Conservation (phyloP, 768 basidiomycete species). For the Lepiota venenata region DNA sequence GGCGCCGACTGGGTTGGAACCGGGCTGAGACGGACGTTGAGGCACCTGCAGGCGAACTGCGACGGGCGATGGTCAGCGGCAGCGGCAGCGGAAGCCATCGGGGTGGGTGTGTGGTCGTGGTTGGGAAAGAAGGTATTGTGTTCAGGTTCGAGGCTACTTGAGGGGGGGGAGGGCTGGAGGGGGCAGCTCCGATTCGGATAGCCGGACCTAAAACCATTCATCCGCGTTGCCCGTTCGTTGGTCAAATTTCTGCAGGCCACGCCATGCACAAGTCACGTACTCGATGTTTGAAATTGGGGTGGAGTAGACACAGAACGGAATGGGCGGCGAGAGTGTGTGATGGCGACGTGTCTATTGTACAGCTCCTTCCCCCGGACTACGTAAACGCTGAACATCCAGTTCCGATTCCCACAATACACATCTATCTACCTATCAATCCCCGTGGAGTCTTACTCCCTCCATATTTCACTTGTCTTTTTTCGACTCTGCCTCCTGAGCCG, state of each 20-base stretch:
- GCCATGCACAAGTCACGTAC: constrained; percentile 1
- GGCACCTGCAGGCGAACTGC: constrained; percentile 61
- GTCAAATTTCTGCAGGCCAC: not conserved
- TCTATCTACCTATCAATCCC: constrained; percentile 11
- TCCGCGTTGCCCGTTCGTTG: not conserved
- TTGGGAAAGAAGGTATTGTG: constrained; percentile 13
- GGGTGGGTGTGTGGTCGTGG: constrained; percentile 13
- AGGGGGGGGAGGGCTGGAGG: constrained; percentile 22
- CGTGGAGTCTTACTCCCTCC: constrained; percentile 8
- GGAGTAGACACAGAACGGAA: not conserved
- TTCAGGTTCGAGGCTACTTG: constrained; percentile 15
- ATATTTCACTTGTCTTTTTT: constrained; percentile 50
- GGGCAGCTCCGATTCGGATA: constrained; percentile 38
- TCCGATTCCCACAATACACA: constrained; percentile 11
- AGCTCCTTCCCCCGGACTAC: constrained; percentile 8
- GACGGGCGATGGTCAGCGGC: constrained; percentile 17
- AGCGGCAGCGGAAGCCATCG: constrained; percentile 28
- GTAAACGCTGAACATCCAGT: constrained; percentile 9
- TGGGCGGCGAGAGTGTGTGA: constrained; percentile 6
- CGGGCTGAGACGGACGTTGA: constrained; percentile 61
- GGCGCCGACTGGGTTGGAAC: constrained; percentile 28
- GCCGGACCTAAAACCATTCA: constrained; percentile 26
- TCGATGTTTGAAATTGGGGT: constrained; percentile 1
- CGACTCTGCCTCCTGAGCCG: constrained; percentile 36
- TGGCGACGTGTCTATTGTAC: constrained; percentile 12